Conservation (phyloP, 2,329 filamentous ascomycete genomes). For the Penicillium sp. region DNA sequence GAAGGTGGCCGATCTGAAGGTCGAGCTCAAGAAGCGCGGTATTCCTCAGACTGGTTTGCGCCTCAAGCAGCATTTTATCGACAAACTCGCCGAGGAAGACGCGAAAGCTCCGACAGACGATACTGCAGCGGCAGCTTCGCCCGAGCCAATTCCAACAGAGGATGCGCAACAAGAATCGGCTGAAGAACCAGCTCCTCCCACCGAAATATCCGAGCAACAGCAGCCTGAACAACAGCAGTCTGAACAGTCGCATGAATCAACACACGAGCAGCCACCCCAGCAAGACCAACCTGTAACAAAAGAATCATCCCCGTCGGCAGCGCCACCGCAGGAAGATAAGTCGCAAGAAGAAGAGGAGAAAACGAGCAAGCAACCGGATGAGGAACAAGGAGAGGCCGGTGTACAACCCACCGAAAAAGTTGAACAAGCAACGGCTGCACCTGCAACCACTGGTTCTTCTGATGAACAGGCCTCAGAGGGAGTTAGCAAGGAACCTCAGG, state of each 20-base stretch:
- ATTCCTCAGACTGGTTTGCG: constrained; percentile 72
- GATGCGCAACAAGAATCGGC: neutral
- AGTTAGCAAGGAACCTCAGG: neutral
- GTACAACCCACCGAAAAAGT: neutral
- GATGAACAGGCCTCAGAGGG: constrained; percentile 22
- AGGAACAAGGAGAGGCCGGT: neutral
- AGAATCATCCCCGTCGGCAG: neutral
- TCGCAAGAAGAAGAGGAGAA: neutral
- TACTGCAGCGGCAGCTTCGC: constrained; percentile 14
- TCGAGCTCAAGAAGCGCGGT: constrained; percentile 73
- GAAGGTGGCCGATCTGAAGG: constrained; percentile 76
- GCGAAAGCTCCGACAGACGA: constrained; percentile 36
- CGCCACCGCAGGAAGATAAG: constrained; percentile 15
- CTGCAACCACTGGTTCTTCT: neutral
- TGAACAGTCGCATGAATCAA: neutral
- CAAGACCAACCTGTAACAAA: constrained; percentile 12
- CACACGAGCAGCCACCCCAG: neutral
- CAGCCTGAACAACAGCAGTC: neutral
- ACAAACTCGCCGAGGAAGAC: constrained; percentile 60
- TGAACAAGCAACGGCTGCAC: neutral
- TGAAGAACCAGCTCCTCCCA: neutral
- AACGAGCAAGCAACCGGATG: neutral
- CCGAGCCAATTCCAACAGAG: neutral
- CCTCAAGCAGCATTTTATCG: constrained; percentile 66
- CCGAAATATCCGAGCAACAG: neutral